These are phyloP conservation scores for Rhodotorula sp. DNA, from an alignment of 1,284 basidiomycete genomes.

Conservation along the genomic window DNA sequence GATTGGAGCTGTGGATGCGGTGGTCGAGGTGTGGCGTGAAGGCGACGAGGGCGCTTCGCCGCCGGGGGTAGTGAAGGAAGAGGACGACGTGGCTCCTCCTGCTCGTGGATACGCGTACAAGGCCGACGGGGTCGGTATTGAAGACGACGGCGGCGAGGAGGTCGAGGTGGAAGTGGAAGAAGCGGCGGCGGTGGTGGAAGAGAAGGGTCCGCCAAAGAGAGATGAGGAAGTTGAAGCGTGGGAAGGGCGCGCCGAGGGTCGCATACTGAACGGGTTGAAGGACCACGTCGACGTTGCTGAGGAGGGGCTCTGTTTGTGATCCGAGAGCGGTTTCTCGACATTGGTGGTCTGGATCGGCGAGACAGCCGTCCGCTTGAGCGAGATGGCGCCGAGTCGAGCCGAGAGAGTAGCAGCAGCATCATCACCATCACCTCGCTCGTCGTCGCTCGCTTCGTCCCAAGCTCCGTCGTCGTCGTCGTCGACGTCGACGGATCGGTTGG, in stretches of 20 bases:
- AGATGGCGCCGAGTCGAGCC: background rate
- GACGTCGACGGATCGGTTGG: background rate
- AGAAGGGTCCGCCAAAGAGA: background rate
- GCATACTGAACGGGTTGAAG: slow-evolving; percentile 23
- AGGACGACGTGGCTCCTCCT: too few species aligned
- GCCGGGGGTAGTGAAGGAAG: too few species aligned
- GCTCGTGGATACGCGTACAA: background rate
- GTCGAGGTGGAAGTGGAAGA: background rate
- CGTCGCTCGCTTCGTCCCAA: slow-evolving; percentile 27
- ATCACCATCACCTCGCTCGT: slow-evolving; percentile 19
- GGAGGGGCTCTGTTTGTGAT: background rate
- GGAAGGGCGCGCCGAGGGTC: background rate
- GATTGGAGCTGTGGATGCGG: too few species aligned
- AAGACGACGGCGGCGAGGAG: background rate
- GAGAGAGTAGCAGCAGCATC: background rate
- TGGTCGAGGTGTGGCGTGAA: too few species aligned
- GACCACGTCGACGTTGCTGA: slow-evolving; percentile 3
- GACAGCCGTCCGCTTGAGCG: background rate
- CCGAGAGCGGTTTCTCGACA: too few species aligned
- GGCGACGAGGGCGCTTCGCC: too few species aligned
- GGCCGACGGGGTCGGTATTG: background rate
- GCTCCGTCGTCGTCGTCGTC: slow-evolving; percentile 25
- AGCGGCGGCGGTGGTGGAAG: background rate
- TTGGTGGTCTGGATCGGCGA: background rate
- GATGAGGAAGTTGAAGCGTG: slow-evolving; percentile 1